Percentiles rank a stretch among this genome's conserved stretches.
Conservation (phyloP, 2,329 filamentous ascomycete species). For the Plectosphaerella sp. region DNA sequence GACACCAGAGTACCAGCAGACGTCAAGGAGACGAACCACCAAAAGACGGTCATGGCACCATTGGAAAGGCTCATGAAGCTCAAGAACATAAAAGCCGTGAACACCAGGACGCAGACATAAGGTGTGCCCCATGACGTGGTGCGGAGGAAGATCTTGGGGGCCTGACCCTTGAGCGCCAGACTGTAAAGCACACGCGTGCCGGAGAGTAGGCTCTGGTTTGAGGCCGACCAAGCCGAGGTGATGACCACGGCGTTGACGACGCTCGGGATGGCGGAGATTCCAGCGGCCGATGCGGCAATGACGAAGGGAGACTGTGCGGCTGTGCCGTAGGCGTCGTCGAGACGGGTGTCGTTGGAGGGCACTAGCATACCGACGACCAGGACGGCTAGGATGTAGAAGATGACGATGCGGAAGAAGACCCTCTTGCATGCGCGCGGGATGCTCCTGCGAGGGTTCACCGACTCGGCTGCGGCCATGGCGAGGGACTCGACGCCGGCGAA, state of each 20-base stretch:
- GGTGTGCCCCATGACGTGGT: conserved; percentile 56
- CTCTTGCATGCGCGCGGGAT: conserved; percentile 48
- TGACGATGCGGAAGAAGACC: conserved; percentile 48
- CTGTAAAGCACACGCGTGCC: conserved; percentile 57
- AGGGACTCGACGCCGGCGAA: conserved; percentile 47
- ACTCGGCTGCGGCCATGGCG: conserved; percentile 47
- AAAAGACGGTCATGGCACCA: conserved; percentile 59
- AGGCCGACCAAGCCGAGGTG: conserved; percentile 65
- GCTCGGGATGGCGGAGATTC: conserved; percentile 62
- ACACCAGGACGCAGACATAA: conserved; percentile 52
- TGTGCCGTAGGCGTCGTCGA: conserved; percentile 34
- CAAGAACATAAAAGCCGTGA: conserved; percentile 49
- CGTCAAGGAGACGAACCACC: conserved; percentile 59
- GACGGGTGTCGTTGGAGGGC: conserved; percentile 32
- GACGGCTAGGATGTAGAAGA: conserved; percentile 49
- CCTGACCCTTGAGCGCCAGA: conserved; percentile 54
- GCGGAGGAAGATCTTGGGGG: conserved; percentile 51
- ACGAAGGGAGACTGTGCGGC: conserved; percentile 57
- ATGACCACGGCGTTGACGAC: conserved; percentile 76
- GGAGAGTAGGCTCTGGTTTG: conserved; percentile 60
- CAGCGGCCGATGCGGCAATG: conserved; percentile 64
- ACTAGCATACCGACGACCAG: conserved; percentile 49
- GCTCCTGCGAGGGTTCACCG: conserved; percentile 39
- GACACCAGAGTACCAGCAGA: conserved; percentile 59
- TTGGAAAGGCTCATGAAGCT: conserved; percentile 55